A percentile compares a stretch with the other conserved stretches of the same genome.
Conservation (phyloP, 345 rosid species). For the Salix arbutifolia region DNA sequence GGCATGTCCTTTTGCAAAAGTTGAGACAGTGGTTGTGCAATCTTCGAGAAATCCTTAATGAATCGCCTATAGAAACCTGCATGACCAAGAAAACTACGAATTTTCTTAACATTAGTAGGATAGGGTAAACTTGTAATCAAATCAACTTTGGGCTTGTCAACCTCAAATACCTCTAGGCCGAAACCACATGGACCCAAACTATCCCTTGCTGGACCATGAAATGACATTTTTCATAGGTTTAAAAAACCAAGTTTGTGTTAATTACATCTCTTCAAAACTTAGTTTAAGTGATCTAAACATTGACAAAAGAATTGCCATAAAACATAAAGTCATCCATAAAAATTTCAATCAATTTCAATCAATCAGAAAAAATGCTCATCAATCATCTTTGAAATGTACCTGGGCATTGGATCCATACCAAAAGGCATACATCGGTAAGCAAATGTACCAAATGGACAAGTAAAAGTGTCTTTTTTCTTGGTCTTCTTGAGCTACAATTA, state of each 20-base stretch:
- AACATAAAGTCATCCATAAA: conserved; percentile 9
- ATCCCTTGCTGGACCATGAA: not conserved
- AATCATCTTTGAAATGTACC: not conserved
- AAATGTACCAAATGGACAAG: not conserved
- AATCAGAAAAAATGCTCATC: not conserved
- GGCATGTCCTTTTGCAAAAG: not conserved
- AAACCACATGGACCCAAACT: not conserved
- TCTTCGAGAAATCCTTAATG: not conserved
- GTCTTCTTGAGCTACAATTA: not conserved
- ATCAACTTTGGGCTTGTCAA: not conserved
- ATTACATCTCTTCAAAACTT: not conserved
- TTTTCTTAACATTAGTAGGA: not conserved
- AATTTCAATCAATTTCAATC: not conserved
- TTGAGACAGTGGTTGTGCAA: not conserved
- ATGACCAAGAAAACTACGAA: not conserved
- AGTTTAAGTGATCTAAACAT: not conserved
- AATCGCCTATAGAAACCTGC: not conserved
- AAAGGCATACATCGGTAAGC: too few species aligned
- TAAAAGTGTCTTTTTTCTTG: not conserved
- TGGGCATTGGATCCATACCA: not conserved
- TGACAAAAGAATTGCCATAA: not conserved
- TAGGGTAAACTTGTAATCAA: not conserved
- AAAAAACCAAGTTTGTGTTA: not conserved
- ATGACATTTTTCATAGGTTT: not conserved
- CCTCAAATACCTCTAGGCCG: not conserved